Conservation (phyloP, 2,329 filamentous ascomycete genomes). For the Boeremia lycopersici region DNA sequence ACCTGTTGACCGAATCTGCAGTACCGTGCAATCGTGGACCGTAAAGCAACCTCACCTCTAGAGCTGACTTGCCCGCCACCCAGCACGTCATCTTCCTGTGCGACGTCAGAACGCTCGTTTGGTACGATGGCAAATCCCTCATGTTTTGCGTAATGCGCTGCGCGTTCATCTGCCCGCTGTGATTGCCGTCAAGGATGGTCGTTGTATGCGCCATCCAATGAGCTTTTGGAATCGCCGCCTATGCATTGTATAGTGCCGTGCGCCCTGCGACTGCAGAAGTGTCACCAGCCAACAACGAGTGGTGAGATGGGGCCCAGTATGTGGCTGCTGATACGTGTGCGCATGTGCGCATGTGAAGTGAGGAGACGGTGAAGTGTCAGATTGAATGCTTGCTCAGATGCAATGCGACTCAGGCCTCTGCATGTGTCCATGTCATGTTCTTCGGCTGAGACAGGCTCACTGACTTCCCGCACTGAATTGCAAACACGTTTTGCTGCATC, state of each 20-base stretch:
- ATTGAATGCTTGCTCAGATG: not conserved
- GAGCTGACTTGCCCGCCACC: not conserved
- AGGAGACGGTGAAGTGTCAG: conserved; percentile 4
- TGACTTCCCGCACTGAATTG: conserved; percentile 1
- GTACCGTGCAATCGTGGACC: conserved; percentile 2
- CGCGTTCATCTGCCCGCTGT: conserved; percentile 2
- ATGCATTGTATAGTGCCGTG: conserved; percentile 5
- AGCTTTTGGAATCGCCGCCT: not conserved
- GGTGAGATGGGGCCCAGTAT: conserved; percentile 1
- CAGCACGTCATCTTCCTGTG: conserved; percentile 10
- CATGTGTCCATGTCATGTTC: conserved; percentile 7
- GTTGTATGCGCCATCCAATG: conserved; percentile 2
- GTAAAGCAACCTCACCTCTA: conserved; percentile 4
- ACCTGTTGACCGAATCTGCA: conserved; percentile 2
- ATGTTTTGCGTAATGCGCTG: conserved; percentile 1
- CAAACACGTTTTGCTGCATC: conserved; percentile 12
- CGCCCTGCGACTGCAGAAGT: conserved; percentile 10
- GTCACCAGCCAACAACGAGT: conserved; percentile 5
- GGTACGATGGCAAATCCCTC: conserved; percentile 3
- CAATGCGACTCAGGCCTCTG: conserved; percentile 1
- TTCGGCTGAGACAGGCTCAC: not conserved
- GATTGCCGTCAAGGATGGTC: not conserved
- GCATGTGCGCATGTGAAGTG: conserved; percentile 7
- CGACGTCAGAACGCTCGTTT: not conserved
- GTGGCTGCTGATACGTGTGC: conserved; percentile 15